These are phyloP conservation scores for Skeletonema grethae DNA, from an alignment of 108 stramenopile species.

Conservation along the genomic window DNA sequence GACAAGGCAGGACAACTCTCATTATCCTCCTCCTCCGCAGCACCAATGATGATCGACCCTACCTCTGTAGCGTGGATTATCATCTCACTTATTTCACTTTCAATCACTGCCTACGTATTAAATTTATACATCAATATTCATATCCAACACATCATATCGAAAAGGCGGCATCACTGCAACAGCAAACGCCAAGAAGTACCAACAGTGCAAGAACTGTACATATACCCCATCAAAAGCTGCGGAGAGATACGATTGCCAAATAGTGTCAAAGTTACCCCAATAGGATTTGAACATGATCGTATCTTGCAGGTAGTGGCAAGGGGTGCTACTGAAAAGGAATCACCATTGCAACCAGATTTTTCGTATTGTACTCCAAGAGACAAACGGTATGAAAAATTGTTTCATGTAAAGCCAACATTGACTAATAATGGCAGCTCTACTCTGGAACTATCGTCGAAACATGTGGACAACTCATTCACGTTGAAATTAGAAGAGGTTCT, in stretches of 20 bases:
- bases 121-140: conserved; percentile 4
- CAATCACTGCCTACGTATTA: conserved; percentile 3
- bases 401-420: conserved; percentile 33
- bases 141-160: not conserved
- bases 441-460: not conserved
- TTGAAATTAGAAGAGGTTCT: conserved; percentile 4
- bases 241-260: conserved; percentile 23
- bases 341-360: not conserved
- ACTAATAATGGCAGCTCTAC: not conserved
- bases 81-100: not conserved
- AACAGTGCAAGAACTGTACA: conserved; percentile 9
- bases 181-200: no score
- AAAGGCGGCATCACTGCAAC: not conserved
- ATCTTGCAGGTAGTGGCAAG: conserved; percentile 43
- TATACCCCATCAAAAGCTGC: conserved; percentile 58
- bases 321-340: conserved; percentile 13
- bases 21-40: not conserved
- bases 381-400: conserved; percentile 36
- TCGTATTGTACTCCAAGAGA: conserved; percentile 47
- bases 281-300: conserved; percentile 49
- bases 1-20: no score
- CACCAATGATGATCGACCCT: not conserved
- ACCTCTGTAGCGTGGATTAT: conserved; percentile 8
- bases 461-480: conserved; percentile 1
- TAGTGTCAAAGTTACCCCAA: conserved; percentile 19